Evolutionary conservation across 371 early-diverging fungal species (phyloP), one percentile per base, ranked within the genome.

Genomic region (Umbelopsis sp.): DNA sequence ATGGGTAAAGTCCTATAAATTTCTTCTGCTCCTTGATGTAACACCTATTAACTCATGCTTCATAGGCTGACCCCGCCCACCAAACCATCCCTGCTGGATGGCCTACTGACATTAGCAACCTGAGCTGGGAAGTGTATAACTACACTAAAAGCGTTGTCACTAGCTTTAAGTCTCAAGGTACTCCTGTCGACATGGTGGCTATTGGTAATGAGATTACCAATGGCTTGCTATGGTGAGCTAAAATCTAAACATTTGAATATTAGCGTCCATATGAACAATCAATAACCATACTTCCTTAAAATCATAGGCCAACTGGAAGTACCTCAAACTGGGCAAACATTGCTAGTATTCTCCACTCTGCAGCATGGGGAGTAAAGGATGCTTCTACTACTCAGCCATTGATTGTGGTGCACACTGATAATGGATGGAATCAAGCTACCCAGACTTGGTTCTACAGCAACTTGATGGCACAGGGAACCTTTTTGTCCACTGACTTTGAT

Each of bases 401-500:
- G 37, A 57, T 57, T 16, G 35, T 57, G 16, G 57, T 57, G 1
- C 57, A 57, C 14, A 57, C 57, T 37, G 57, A 57, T 37, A 57
- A 57, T 57, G 57, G 57, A 7, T 57, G 57, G 57, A 35, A 57
- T n/a, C 29, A 57, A 35, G 57, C 57, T 12, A 57, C 57, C 18
- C 57, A 57, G 14, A 18, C 57, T 57, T 57, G 57, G 57, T 57
- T 57, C 29, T 57, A 57, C 35, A 57, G 57, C 14, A 57, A 57
- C 18, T 35, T 57, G 57, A 57, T 57, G 57, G 57, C 57, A 32
- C 57, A 57, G n/a, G 57, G 57, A 35, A 57, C 37, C 16, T 57
- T 57, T 12, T 57, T 57, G 35, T 57, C 57, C 29, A 57, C 57
- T 8, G 57, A 57, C n/a, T 57, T 57, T 57, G 57, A 57, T 57